Evolutionary conservation across 805 yeast genomes (phyloP).

Genomic region (fission yeast (Schizosaccharomyces pombe)): DNA sequence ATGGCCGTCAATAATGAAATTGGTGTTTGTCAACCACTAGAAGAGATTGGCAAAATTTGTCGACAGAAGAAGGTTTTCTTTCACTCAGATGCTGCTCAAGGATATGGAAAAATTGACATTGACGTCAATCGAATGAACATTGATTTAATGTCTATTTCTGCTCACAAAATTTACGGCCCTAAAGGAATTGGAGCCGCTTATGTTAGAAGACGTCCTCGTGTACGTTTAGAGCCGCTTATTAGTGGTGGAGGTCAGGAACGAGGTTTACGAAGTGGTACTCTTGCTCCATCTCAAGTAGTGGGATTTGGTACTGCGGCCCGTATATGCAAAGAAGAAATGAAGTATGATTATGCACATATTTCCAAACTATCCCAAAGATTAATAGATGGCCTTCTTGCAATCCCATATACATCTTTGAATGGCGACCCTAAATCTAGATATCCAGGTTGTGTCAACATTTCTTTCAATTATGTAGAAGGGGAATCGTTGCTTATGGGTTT

Average conservation of each 20-base stretch:
- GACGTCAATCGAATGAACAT: constrained; percentile 87
- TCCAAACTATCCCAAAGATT: constrained; percentile 47
- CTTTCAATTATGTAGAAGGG: constrained; percentile 95
- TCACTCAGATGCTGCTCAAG: constrained; percentile 97
- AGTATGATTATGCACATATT: constrained; percentile 49
- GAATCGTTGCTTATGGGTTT: constrained; percentile 93
- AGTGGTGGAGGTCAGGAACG: constrained; percentile 99
- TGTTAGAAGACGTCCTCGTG: constrained; percentile 94
- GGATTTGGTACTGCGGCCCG: constrained; percentile 97
- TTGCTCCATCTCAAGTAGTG: constrained; percentile 85
- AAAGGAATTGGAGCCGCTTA: constrained; percentile 91
- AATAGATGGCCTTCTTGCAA: constrained; percentile 43
- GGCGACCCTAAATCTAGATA: constrained; percentile 58
- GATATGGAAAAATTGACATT: constrained; percentile 75
- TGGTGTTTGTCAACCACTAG: constrained; percentile 89
- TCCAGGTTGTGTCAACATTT: constrained; percentile 87
- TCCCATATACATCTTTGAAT: constrained; percentile 75
- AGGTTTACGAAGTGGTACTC: constrained; percentile 88
- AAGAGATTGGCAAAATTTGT: constrained; percentile 77
- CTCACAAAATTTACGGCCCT: constrained; percentile 94
- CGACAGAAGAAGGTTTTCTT: constrained; percentile 72
- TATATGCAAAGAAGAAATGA: constrained; percentile 48
- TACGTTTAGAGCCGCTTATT: constrained; percentile 79
- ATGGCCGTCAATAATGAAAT: constrained; percentile 98
- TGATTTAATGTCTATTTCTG: constrained; percentile 78